Percentiles rank a stretch among this genome's conserved stretches.
These are phyloP conservation scores for Annulohypoxylon truncatum DNA, from an alignment of 2,329 filamentous ascomycete genomes.

Conservation along the genomic window DNA sequence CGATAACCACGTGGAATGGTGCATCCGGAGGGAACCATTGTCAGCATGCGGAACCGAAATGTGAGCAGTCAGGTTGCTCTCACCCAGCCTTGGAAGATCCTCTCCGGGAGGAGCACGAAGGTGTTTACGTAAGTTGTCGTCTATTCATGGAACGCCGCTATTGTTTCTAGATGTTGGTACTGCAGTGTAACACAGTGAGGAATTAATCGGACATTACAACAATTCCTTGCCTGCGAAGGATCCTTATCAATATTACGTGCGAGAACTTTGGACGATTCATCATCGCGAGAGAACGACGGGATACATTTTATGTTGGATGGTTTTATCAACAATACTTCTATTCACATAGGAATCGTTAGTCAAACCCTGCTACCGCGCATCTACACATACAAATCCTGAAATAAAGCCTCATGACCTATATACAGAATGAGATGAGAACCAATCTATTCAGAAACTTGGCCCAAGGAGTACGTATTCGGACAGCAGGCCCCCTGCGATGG, in stretches of 20 bases:
- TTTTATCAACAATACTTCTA: not conserved
- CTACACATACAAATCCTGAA: slow-evolving; percentile 3
- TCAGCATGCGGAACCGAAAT: slow-evolving; percentile 7
- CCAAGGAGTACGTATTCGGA: slow-evolving; percentile 34
- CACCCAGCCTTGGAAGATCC: not conserved
- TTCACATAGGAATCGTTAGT: not conserved
- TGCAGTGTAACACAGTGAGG: slow-evolving; percentile 13
- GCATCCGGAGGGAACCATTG: not conserved
- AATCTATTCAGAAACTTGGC: slow-evolving; percentile 7
- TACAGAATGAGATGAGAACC: not conserved
- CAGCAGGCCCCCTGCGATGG: slow-evolving; percentile 45
- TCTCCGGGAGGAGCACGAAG: slow-evolving; percentile 14
- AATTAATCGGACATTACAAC: not conserved
- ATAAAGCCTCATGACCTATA: not conserved
- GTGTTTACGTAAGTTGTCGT: slow-evolving; percentile 17
- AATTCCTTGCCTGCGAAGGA: not conserved
- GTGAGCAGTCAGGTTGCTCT: not conserved
- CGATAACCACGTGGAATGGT: slow-evolving; percentile 2
- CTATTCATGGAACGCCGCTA: not conserved
- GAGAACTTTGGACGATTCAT: not conserved
- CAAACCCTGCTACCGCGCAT: not conserved
- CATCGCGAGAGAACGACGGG: not conserved
- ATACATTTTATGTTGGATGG: not conserved
- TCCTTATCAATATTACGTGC: slow-evolving; percentile 14
- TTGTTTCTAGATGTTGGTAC: not conserved